phyloP scores from a whole-genome alignment of 352 stramenopile species.

The Discostella stelligera region DNA sequence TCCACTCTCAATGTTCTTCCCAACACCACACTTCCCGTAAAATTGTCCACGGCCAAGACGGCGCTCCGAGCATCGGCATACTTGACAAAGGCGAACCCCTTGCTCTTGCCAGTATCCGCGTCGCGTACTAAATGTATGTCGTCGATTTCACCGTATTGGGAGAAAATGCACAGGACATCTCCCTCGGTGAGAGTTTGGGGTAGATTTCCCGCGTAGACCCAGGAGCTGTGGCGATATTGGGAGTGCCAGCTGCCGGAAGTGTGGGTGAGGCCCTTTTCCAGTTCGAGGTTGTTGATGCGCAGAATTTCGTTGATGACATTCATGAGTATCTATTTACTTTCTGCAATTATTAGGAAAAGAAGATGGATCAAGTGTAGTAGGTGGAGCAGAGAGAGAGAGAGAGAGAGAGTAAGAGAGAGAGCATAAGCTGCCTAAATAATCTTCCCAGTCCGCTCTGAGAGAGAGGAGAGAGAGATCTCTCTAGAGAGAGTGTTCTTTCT shows the following conservation, averaged over 20 bases:
- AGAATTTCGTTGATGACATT: conserved; percentile 86
- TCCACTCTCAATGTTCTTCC: conserved; percentile 92
- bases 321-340: too few species aligned
- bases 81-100: conserved; percentile 95
- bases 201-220: conserved; percentile 94
- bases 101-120: conserved; percentile 93
- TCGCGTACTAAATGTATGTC: conserved; percentile 96
- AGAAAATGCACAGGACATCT: conserved; percentile 91
- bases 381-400: background rate
- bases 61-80: conserved; percentile 95
- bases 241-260: conserved; percentile 86
- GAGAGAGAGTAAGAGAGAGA: too few species aligned
- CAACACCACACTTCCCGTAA: conserved; percentile 87
- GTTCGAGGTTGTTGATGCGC: conserved; percentile 85
- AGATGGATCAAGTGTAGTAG: background rate
- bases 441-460: too few species aligned
- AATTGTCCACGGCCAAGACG: conserved; percentile 97
- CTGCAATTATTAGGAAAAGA: too few species aligned
- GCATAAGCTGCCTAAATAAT: too few species aligned
- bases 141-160: conserved; percentile 90
- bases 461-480: too few species aligned
- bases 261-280: conserved; percentile 80
- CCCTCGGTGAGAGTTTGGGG: conserved; percentile 91
- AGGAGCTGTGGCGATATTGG: conserved; percentile 92
- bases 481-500: too few species aligned